phyloP scores from a whole-genome alignment of 2,329 filamentous ascomycete genomes.

The Claviceps paspali region DNA sequence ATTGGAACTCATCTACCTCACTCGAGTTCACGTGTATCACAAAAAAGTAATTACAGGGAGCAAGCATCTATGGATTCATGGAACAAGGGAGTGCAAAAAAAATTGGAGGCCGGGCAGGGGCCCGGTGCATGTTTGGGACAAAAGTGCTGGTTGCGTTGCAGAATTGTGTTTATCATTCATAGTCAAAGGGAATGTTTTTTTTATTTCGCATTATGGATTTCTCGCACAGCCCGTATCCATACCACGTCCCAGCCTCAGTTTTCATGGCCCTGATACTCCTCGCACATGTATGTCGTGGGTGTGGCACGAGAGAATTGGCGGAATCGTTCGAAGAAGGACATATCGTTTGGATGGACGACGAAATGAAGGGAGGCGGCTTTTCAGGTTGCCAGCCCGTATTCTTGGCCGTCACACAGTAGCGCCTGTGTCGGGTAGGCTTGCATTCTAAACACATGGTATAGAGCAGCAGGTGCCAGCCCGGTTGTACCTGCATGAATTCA shows the following conservation, averaged over 20 bases:
- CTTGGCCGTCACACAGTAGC: slow-evolving; percentile 1
- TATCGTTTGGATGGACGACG: not conserved
- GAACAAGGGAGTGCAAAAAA: slow-evolving; percentile 1
- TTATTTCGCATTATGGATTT: not conserved
- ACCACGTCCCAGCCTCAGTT: not conserved
- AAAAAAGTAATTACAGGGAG: not conserved
- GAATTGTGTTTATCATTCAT: slow-evolving; percentile 1
- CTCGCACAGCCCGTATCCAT: not conserved
- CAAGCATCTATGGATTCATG: not conserved
- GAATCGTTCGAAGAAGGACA: not conserved
- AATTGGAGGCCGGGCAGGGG: not conserved
- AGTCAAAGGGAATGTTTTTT: not conserved
- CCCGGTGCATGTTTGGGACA: not conserved
- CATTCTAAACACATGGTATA: not conserved
- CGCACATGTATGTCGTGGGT: not conserved
- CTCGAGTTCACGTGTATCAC: not conserved
- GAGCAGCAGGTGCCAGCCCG: not conserved
- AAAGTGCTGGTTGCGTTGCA: not conserved
- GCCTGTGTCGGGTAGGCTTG: slow-evolving; percentile 1
- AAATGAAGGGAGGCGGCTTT: not conserved
- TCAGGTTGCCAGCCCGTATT: not conserved
- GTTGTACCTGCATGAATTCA: slow-evolving; percentile 2
- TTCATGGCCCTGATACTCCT: not conserved
- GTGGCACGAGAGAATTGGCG: not conserved
- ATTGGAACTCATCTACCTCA: not conserved